A percentile compares a stretch with the other conserved stretches of the same genome.
Conservation (phyloP, 768 basidiomycete genomes). For the Mycena polygramma region DNA sequence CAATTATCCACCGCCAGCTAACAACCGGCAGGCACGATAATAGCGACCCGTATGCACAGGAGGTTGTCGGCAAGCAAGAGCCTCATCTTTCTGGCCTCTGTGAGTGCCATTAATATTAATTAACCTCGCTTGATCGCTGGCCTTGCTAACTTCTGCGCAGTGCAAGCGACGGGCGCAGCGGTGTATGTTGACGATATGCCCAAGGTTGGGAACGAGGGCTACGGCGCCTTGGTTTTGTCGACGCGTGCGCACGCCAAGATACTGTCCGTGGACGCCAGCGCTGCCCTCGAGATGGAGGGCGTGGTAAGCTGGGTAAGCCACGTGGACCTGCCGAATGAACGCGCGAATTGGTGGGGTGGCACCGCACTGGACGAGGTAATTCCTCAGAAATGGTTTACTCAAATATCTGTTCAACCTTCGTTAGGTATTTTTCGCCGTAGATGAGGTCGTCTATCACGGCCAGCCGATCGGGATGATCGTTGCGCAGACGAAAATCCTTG, state of each 20-base stretch:
- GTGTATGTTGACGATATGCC: constrained; percentile 41
- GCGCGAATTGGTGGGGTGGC: constrained; percentile 40
- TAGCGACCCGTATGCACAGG: constrained; percentile 39
- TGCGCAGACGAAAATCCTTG: constrained; percentile 37
- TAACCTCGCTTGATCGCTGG: too few species aligned
- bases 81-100: constrained; percentile 37
- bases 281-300: constrained; percentile 37
- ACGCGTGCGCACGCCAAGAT: constrained; percentile 38
- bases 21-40: constrained; percentile 34
- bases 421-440: constrained; percentile 13
- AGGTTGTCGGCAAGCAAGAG: constrained; percentile 37
- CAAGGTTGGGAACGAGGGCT: constrained; percentile 36
- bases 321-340: constrained; percentile 33
- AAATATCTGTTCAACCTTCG: not conserved
- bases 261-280: constrained; percentile 33
- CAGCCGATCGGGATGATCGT: constrained; percentile 39
- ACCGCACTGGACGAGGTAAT: constrained; percentile 30
- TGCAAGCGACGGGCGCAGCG: constrained; percentile 36
- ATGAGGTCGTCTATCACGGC: constrained; percentile 34
- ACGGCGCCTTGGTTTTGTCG: constrained; percentile 37
- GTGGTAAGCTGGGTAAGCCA: constrained; percentile 36
- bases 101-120: too few species aligned
- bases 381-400: too few species aligned
- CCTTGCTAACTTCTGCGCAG: too few species aligned
- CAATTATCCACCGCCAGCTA: constrained; percentile 35